Evolutionary conservation across 2,329 filamentous ascomycete genomes (phyloP).

Genomic region (Zymoseptoria crescenta): DNA sequence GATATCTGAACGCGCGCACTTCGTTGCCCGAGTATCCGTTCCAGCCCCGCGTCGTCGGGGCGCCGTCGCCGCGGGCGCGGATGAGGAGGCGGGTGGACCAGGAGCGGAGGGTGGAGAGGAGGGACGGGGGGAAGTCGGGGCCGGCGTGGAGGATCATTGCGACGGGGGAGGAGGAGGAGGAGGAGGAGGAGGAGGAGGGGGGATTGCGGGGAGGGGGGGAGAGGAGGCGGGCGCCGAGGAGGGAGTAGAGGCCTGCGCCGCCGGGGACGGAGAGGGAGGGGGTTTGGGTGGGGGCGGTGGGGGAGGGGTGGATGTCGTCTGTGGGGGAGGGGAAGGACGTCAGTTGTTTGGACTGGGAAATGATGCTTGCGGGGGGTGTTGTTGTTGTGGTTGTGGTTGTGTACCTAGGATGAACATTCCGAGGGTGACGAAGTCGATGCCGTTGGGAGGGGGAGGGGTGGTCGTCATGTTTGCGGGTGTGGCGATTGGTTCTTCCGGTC

Average conservation of each 20-base stretch:
- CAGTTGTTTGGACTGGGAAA: too few relatives aligned
- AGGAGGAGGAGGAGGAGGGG: too few relatives aligned
- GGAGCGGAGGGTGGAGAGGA: constrained; percentile 56
- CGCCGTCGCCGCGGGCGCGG: constrained; percentile 53
- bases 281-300: constrained; percentile 47
- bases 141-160: constrained; percentile 91
- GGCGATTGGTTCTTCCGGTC: too few relatives aligned
- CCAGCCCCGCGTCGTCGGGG: constrained; percentile 82
- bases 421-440: constrained; percentile 52
- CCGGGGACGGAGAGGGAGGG: constrained; percentile 72
- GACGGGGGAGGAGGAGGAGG: too few relatives aligned
- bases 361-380: too few relatives aligned
- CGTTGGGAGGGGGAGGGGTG: background rate
- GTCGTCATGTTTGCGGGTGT: background rate
- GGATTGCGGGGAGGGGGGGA: constrained; percentile 64
- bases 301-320: constrained; percentile 88
- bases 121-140: constrained; percentile 67
- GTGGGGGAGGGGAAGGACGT: constrained; percentile 16
- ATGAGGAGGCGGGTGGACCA: constrained; percentile 72
- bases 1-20: constrained; percentile 64
- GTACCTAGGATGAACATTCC: constrained; percentile 59
- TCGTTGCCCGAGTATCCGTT: constrained; percentile 68
- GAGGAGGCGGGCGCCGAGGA: constrained; percentile 80
- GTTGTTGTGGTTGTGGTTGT: too few relatives aligned
- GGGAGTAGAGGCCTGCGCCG: constrained; percentile 79